phyloP scores from a whole-genome alignment of 1,284 basidiomycete species.

The Microbotryum intermedium region DNA sequence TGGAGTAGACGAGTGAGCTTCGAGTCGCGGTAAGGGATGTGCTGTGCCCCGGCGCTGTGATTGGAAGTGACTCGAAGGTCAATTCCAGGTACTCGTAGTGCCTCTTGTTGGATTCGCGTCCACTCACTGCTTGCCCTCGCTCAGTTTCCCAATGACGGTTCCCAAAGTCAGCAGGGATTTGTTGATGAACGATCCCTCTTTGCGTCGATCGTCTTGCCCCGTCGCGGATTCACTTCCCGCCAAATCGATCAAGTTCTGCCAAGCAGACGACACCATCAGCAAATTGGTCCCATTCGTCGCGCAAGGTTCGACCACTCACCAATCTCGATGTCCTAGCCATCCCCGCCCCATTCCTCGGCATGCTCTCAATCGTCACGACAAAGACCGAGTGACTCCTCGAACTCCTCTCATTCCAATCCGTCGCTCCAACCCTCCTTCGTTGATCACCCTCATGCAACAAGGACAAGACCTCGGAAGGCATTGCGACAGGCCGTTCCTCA shows the following conservation, averaged over 20 bases:
- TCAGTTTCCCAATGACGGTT: constrained; percentile 50
- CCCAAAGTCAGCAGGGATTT: constrained; percentile 40
- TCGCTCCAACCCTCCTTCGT: constrained; percentile 47
- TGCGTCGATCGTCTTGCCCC: constrained; percentile 45
- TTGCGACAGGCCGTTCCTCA: constrained; percentile 47
- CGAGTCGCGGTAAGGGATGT: constrained; percentile 51
- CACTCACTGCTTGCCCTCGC: constrained; percentile 35
- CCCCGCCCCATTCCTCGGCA: constrained; percentile 17
- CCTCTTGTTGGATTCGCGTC: constrained; percentile 6
- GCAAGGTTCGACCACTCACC: neutral
- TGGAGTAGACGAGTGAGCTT: constrained; percentile 47
- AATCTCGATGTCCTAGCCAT: constrained; percentile 12
- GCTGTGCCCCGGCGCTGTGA: constrained; percentile 26
- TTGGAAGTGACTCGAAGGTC: neutral
- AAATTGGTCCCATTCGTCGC: neutral
- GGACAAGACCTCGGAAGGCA: constrained; percentile 44
- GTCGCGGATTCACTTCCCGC: constrained; percentile 51
- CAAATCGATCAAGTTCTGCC: constrained; percentile 49
- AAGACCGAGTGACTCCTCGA: constrained; percentile 49
- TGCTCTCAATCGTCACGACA: constrained; percentile 42
- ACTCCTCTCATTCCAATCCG: constrained; percentile 51
- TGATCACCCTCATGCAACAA: constrained; percentile 45
- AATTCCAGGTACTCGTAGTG: too few species aligned
- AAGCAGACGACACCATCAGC: neutral
- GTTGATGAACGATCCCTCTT: constrained; percentile 52